Conservation (phyloP, 768 basidiomycete genomes). For the Boletus pseudo-olivaceus region DNA sequence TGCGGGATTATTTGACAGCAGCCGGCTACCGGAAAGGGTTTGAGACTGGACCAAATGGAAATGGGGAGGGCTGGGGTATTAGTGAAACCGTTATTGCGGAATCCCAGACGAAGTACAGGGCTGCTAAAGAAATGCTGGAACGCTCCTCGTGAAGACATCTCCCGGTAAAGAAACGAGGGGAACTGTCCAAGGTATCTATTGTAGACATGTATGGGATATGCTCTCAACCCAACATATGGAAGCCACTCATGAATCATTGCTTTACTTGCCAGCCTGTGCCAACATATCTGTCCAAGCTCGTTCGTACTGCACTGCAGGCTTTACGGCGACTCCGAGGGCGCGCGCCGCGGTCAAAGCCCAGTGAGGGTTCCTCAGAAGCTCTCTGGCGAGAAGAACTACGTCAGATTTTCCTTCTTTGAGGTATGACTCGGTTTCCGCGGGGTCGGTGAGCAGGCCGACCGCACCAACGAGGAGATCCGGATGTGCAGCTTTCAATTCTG, state of each 20-base stretch:
- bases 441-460: conserved; percentile 71
- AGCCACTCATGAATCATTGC: not conserved
- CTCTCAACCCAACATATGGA: not conserved
- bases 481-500: conserved; percentile 56
- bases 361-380: conserved; percentile 62
- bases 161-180: not conserved
- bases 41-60: conserved; percentile 68
- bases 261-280: conserved; percentile 10
- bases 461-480: conserved; percentile 54
- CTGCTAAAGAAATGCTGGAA: conserved; percentile 64
- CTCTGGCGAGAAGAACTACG: conserved; percentile 63
- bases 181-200: not conserved
- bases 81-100: conserved; percentile 71
- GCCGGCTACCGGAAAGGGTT: conserved; percentile 74
- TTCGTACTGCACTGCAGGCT: conserved; percentile 71
- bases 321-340: conserved; percentile 60
- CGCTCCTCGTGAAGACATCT: conserved; percentile 9
- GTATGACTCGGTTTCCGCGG: conserved; percentile 56
- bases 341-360: conserved; percentile 62
- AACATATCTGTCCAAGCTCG: conserved; percentile 48
- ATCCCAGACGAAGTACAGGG: conserved; percentile 75
- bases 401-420: conserved; percentile 67
- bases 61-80: conserved; percentile 75
- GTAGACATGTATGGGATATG: not conserved
- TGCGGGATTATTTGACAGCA: conserved; percentile 82